A percentile compares a stretch with the other conserved stretches of the same genome.
These are phyloP conservation scores for Xylaria grammica DNA, from an alignment of 495 filamentous ascomycete species.

Conservation along the genomic window DNA sequence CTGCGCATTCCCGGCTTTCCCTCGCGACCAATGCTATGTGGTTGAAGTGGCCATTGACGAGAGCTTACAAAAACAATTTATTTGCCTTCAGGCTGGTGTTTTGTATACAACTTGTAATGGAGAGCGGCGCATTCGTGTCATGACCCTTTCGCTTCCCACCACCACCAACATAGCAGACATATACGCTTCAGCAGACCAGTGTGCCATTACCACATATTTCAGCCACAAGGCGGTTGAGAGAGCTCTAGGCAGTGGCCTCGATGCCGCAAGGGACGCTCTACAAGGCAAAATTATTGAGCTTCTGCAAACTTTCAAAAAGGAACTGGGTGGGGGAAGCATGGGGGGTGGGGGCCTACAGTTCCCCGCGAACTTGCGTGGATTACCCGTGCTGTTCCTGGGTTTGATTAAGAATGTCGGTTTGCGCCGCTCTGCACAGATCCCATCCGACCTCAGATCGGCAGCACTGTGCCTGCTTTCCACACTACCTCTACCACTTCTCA, in stretches of 20 bases:
- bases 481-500: conserved; percentile 85
- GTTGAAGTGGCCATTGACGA: conserved; percentile 99
- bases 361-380: conserved; percentile 84
- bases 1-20: conserved; percentile 97
- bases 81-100: conserved; percentile 95
- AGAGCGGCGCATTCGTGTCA: conserved; percentile 89
- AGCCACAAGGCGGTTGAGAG: conserved; percentile 97
- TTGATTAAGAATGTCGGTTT: conserved; percentile 96
- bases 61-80: conserved; percentile 86
- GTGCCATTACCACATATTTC: conserved; percentile 91
- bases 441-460: conserved; percentile 91
- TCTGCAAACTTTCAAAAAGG: conserved; percentile 93
- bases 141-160: conserved; percentile 92
- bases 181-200: conserved; percentile 93
- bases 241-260: conserved; percentile 81
- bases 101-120: conserved; percentile 98
- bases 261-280: conserved; percentile 86
- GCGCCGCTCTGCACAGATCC: conserved; percentile 93
- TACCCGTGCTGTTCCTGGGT: conserved; percentile 89
- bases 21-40: conserved; percentile 96
- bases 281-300: conserved; percentile 92
- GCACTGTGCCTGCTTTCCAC: conserved; percentile 93
- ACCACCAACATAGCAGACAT: conserved; percentile 88
- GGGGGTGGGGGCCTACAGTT: conserved; percentile 92
- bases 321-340: conserved; percentile 93